Percentiles rank a stretch among this genome's conserved stretches.
Evolutionary conservation across 257 asterid genomes (phyloP).

Genomic region (Nicotiana otophora): DNA sequence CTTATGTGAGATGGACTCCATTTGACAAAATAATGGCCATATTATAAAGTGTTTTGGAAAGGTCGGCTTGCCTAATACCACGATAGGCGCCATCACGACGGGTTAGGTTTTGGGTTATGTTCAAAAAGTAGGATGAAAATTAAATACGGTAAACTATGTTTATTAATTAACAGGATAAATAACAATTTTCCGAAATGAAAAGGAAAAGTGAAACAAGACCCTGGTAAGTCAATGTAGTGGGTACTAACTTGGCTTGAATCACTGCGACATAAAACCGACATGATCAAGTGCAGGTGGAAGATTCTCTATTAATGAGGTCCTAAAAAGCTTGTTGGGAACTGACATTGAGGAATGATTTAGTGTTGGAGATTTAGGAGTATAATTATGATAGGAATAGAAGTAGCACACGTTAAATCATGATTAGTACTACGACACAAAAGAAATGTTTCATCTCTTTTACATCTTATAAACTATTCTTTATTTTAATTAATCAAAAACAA

Average conservation of each 20-base stretch:
- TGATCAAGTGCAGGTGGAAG: slow-evolving; percentile 1
- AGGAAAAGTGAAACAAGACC: neutral
- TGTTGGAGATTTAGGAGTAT: slow-evolving; percentile 23
- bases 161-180: too few species aligned
- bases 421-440: neutral
- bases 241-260: slow-evolving; percentile 15
- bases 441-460: neutral
- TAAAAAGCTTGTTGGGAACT: slow-evolving; percentile 27
- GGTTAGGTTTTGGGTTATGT: too few species aligned
- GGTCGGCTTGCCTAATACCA: too few species aligned
- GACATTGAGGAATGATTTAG: slow-evolving; percentile 19
- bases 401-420: slow-evolving; percentile 25
- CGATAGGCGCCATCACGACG: too few species aligned
- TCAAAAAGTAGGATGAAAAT: too few species aligned
- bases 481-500: neutral
- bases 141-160: too few species aligned
- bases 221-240: neutral
- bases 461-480: too few species aligned
- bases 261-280: slow-evolving; percentile 20
- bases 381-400: slow-evolving; percentile 16
- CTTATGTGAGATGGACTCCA: too few species aligned
- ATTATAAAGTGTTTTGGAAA: too few species aligned
- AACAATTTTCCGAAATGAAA: neutral
- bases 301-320: slow-evolving; percentile 23
- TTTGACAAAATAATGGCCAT: too few species aligned